Conservation (phyloP, 2,329 filamentous ascomycete genomes). For the Atkinsonella texensis region DNA sequence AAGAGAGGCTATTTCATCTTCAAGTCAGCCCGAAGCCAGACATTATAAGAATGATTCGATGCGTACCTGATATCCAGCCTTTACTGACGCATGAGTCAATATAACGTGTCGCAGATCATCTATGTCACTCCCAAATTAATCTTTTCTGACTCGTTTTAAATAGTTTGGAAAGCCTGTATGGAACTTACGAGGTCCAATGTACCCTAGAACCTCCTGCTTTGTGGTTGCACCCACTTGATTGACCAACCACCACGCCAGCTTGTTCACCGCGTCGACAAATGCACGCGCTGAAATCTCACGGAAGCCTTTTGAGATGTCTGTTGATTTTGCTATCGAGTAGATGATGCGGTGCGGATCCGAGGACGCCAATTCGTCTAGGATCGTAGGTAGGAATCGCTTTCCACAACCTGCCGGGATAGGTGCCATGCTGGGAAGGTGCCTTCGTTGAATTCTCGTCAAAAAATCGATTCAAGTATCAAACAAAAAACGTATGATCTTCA, state of each 20-base stretch:
- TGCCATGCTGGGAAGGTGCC: background rate
- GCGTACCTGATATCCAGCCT: background rate
- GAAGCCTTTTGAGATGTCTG: constrained; percentile 10
- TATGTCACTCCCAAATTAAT: constrained; percentile 1
- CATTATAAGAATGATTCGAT: background rate
- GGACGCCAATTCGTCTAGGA: constrained; percentile 16
- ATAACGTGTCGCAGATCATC: constrained; percentile 20
- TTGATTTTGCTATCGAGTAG: constrained; percentile 12
- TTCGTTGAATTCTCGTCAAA: rapidly evolving
- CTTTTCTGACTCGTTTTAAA: background rate
- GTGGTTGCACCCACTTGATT: constrained; percentile 10
- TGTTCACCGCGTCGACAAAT: constrained; percentile 17
- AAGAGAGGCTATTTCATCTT: constrained; percentile 18
- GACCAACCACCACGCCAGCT: constrained; percentile 19
- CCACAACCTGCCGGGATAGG: constrained; percentile 7
- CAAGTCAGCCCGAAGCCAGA: background rate
- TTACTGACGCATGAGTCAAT: constrained; percentile 18
- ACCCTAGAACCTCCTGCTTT: constrained; percentile 14
- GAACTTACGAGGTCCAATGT: constrained; percentile 22
- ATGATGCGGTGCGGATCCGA: constrained; percentile 15
- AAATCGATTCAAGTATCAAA: background rate
- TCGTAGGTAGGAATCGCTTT: constrained; percentile 16
- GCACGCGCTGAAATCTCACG: constrained; percentile 13
- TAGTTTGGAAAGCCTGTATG: background rate
- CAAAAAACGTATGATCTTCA: rapidly evolving